Evolutionary conservation across 2,329 filamentous ascomycete genomes (phyloP).

Genomic region (Aspergillus thermomutatus): DNA sequence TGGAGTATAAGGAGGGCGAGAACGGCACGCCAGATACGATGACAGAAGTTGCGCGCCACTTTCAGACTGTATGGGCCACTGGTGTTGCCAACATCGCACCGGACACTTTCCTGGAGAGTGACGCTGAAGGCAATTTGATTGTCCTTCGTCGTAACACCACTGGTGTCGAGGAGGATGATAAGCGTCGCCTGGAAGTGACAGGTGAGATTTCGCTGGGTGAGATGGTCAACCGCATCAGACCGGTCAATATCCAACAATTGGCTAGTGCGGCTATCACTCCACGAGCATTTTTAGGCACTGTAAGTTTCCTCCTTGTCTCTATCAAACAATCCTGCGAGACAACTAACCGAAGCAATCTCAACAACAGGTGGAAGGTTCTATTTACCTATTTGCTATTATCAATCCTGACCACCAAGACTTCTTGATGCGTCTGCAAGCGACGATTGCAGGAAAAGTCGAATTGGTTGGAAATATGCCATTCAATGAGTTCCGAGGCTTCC

Average conservation of each 20-base stretch:
- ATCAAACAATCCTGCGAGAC: background rate
- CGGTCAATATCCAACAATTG: slow-evolving; percentile 64
- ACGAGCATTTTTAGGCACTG: slow-evolving; percentile 83
- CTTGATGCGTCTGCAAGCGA: slow-evolving; percentile 74
- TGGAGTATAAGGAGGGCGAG: slow-evolving; percentile 64
- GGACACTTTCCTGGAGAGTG: slow-evolving; percentile 75
- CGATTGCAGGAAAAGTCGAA: slow-evolving; percentile 63
- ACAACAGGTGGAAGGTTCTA: slow-evolving; percentile 74
- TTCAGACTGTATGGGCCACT: slow-evolving; percentile 77
- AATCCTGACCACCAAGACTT: slow-evolving; percentile 69
- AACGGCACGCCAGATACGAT: slow-evolving; percentile 61
- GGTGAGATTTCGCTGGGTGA: slow-evolving; percentile 86
- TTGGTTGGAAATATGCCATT: slow-evolving; percentile 74
- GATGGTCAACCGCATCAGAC: slow-evolving; percentile 84
- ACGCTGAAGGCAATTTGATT: slow-evolving; percentile 82
- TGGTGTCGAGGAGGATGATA: slow-evolving; percentile 72
- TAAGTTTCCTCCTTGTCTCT: slow-evolving; percentile 45
- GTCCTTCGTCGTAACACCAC: slow-evolving; percentile 71
- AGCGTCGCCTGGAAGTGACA: slow-evolving; percentile 65
- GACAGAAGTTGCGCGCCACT: slow-evolving; percentile 73
- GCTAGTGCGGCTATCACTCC: slow-evolving; percentile 69
- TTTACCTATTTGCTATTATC: slow-evolving; percentile 86
- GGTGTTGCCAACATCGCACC: slow-evolving; percentile 69
- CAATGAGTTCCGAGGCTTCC: slow-evolving; percentile 76
- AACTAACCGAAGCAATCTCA: background rate